phyloP scores from a whole-genome alignment of 441 rosid genomes.

The Adansonia grandidieri region DNA sequence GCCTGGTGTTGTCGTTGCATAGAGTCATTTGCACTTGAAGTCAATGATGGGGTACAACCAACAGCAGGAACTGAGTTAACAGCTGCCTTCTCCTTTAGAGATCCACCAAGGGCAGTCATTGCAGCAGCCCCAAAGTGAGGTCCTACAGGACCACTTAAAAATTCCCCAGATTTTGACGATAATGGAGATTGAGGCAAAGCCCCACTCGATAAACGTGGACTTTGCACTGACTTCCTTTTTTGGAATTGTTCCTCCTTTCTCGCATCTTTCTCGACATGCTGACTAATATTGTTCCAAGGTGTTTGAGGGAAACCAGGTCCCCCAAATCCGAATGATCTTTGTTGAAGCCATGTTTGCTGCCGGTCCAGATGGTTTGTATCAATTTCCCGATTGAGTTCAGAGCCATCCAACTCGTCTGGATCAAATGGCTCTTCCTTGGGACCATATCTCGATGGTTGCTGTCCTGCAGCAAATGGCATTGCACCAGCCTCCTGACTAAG shows the following conservation, averaged over 20 bases:
- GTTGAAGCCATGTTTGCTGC: conserved; percentile 60
- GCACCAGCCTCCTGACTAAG: conserved; percentile 68
- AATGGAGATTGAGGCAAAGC: conserved; percentile 86
- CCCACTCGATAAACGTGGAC: conserved; percentile 86
- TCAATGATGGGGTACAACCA: conserved; percentile 69
- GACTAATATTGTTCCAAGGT: conserved; percentile 70
- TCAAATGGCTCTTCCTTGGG: conserved; percentile 85
- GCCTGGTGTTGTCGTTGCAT: conserved; percentile 78
- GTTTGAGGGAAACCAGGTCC: conserved; percentile 68
- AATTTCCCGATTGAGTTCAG: conserved; percentile 51
- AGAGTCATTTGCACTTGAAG: conserved; percentile 82
- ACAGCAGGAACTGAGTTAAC: conserved; percentile 68
- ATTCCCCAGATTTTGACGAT: conserved; percentile 96
- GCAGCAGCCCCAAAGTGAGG: conserved; percentile 74
- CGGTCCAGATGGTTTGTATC: conserved; percentile 66
- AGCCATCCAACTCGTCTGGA: conserved; percentile 59
- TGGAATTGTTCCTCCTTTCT: conserved; percentile 83
- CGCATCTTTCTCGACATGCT: conserved; percentile 61
- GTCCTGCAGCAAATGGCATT: conserved; percentile 62
- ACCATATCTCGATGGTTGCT: conserved; percentile 57
- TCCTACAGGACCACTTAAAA: conserved; percentile 87
- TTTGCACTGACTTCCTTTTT: conserved; percentile 79
- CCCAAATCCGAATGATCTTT: conserved; percentile 56
- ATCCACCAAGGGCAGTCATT: conserved; percentile 51
- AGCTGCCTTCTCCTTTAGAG: conserved; percentile 75